Evolutionary conservation across 305 asterid genomes (phyloP), one percentile per base, ranked within the genome.

Genomic region (Caryopteris hybrid): DNA sequence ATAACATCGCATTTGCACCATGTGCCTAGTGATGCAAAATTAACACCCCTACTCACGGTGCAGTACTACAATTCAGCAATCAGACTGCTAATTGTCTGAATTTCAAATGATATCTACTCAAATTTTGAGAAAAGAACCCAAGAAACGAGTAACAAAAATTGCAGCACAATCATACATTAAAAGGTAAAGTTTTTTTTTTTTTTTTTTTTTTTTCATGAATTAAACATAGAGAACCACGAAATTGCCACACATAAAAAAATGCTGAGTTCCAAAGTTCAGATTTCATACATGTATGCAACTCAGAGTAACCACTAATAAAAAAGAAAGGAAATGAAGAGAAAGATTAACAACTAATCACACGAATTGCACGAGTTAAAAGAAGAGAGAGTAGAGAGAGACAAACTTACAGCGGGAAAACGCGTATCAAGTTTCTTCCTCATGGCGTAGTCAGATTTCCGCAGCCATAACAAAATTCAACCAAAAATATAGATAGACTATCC

Each of bases 341-440:
- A 27, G 2, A 9, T 16, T 22, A 59, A 10, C 9, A 27, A 52
- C 18, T n/a, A 60, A 66, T 56, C 29, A n/a, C 34, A 17, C 48
- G 47, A 64, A 45, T 64, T 56, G 72, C 66, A 3, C 13, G 27
- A n/a, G n/a, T n/a, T n/a, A n/a, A n/a, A n/a, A n/a, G n/a, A 14
- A 20, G 31, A 7, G 6, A 23, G 38, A n/a, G 38, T 17, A 14
- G 7, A 70, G 48, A 61, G 53, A 60, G 34, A 43, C 38, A 53
- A 72, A 73, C 88, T 77, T 76, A 88, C 95, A 41, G 95, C 92
- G 39, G 95, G 92, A 65, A 88, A 88, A 64, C 92, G 95, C 66
- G 95, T 88, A 79, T 85, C 95, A 50, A 88, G 88, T 83, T 88
- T 88, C 88, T 88, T 88, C 90, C 75, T 85, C 94, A 87, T 87